Percentiles rank a stretch among this genome's conserved stretches.
These are phyloP conservation scores for Candida ulmi DNA, from an alignment of 805 yeast genomes.

Conservation along the genomic window DNA sequence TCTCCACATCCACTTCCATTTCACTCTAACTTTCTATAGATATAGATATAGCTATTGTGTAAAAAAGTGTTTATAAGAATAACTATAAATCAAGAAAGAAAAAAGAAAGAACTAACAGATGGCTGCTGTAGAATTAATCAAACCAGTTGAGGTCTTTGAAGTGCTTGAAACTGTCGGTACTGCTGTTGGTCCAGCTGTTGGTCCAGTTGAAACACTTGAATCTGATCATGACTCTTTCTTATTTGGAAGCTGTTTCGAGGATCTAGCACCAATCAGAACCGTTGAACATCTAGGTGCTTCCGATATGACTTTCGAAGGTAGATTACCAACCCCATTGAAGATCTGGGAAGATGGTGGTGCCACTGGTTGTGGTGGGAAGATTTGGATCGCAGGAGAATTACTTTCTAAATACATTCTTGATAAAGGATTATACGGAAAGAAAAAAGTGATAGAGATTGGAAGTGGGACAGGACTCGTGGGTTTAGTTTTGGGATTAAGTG, in stretches of 20 bases:
- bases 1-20: too few relatives aligned
- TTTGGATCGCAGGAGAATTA: constrained; percentile 58
- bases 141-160: too few relatives aligned
- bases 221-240: constrained; percentile 2
- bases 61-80: too few relatives aligned
- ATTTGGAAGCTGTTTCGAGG: constrained; percentile 20
- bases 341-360: constrained; percentile 54
- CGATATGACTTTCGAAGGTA: constrained; percentile 34
- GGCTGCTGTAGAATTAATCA: too few relatives aligned
- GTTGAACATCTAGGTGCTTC: constrained; percentile 32
- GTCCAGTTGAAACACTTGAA: not conserved
- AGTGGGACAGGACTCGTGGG: constrained; percentile 59
- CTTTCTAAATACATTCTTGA: constrained; percentile 39
- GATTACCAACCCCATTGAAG: constrained; percentile 27
- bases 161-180: too few relatives aligned
- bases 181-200: too few relatives aligned
- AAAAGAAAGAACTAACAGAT: too few relatives aligned
- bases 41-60: too few relatives aligned
- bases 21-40: too few relatives aligned
- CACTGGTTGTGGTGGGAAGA: constrained; percentile 57
- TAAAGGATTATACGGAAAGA: constrained; percentile 12
- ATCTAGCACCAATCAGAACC: constrained; percentile 28
- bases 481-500: constrained; percentile 25
- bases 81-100: too few relatives aligned
- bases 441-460: constrained; percentile 44